Conservation (phyloP, 2,329 filamentous ascomycete species). For the Monosporascus sp. region DNA sequence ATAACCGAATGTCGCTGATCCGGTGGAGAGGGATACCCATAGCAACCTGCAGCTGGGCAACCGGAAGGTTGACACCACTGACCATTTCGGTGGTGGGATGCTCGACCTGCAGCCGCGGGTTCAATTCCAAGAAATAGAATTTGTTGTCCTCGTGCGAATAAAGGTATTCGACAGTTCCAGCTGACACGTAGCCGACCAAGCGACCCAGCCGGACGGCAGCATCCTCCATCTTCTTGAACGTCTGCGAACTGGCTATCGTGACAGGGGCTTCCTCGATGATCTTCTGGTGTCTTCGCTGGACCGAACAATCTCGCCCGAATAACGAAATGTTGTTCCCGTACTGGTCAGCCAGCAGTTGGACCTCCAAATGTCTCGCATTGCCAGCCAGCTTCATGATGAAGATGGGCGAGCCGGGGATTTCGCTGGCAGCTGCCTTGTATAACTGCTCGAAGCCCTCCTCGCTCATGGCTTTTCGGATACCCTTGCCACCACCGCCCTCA, state of each 20-base stretch:
- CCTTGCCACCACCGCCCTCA: constrained; percentile 97
- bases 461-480: constrained; percentile 88
- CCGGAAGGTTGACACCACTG: constrained; percentile 92
- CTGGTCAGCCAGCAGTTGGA: constrained; percentile 95
- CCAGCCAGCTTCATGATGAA: constrained; percentile 99
- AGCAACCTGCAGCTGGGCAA: constrained; percentile 95
- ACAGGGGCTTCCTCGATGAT: constrained; percentile 99
- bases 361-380: constrained; percentile 93
- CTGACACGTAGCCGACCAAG: constrained; percentile 96
- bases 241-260: constrained; percentile 83
- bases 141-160: constrained; percentile 98
- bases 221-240: constrained; percentile 95
- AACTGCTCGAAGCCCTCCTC: constrained; percentile 81
- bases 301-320: constrained; percentile 97
- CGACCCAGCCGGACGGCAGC: constrained; percentile 90
- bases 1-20: constrained; percentile 89
- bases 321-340: constrained; percentile 99
- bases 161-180: constrained; percentile 96
- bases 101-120: constrained; percentile 98
- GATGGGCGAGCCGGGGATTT: constrained; percentile 97
- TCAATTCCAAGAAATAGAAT: constrained; percentile 98
- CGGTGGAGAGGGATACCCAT: constrained; percentile 97
- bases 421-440: constrained; percentile 93
- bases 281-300: constrained; percentile 97
- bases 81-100: constrained; percentile 99